phyloP scores from a whole-genome alignment of 129 eudicot genomes.

The Tagetes patula region DNA sequence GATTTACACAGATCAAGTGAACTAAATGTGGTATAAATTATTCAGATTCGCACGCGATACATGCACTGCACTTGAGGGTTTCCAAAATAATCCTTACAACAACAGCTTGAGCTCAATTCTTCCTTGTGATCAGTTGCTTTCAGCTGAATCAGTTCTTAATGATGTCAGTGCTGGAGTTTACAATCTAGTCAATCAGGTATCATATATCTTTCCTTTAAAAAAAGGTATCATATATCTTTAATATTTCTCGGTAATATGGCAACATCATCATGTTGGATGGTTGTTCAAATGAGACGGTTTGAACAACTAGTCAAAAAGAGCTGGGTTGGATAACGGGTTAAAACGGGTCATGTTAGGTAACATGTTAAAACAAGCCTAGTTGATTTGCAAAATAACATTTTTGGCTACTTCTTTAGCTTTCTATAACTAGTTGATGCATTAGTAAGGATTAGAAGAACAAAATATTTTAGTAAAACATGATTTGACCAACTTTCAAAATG shows the following conservation, averaged over 20 bases:
- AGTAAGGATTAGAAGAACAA: neutral
- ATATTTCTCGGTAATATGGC: neutral
- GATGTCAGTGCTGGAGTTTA: slow-evolving; percentile 65
- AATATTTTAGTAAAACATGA: neutral
- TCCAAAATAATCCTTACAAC: slow-evolving; percentile 78
- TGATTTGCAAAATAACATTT: neutral
- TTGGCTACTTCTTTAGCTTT: neutral
- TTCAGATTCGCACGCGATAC: slow-evolving; percentile 79
- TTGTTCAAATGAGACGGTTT: too few relatives aligned
- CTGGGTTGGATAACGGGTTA: neutral
- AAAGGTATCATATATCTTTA: neutral
- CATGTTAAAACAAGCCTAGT: neutral
- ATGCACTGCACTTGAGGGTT: slow-evolving; percentile 74
- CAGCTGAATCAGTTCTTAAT: slow-evolving; percentile 53
- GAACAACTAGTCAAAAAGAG: too few relatives aligned
- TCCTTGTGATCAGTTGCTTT: slow-evolving; percentile 77
- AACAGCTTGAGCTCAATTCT: slow-evolving; percentile 88
- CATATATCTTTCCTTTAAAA: neutral
- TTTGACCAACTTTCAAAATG: neutral
- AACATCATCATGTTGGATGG: neutral
- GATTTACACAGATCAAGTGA: neutral
- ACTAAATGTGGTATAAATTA: neutral
- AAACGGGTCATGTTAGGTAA: neutral
- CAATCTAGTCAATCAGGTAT: slow-evolving; percentile 61
- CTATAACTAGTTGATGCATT: neutral